Conservation (phyloP, 164 flowering plant genomes). For the Vitis rupestris region DNA sequence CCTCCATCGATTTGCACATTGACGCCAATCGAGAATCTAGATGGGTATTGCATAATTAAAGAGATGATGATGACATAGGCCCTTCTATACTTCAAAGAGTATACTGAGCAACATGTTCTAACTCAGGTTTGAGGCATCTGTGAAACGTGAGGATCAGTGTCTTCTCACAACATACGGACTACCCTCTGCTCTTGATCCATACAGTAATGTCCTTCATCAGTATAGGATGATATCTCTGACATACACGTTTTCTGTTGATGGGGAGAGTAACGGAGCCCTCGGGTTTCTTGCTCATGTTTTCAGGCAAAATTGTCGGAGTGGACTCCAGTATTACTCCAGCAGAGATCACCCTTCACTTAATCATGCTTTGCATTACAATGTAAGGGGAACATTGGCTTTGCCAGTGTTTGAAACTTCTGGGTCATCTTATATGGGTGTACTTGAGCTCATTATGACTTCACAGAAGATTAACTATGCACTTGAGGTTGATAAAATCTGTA, state of each 20-base stretch:
- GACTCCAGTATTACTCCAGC: conserved; percentile 92
- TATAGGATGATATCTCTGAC: conserved; percentile 77
- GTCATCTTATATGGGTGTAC: conserved; percentile 83
- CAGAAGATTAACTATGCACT: conserved; percentile 86
- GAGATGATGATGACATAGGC: conserved; percentile 82
- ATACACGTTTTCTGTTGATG: conserved; percentile 80
- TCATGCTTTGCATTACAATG: conserved; percentile 79
- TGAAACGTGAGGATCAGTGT: conserved; percentile 55
- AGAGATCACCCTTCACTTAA: conserved; percentile 71
- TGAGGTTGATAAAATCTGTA: conserved; percentile 97
- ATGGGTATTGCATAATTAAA: conserved; percentile 68
- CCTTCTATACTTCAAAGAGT: conserved; percentile 74
- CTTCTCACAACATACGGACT: conserved; percentile 94
- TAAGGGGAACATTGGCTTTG: conserved; percentile 85
- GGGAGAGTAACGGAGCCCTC: conserved; percentile 57
- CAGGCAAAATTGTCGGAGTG: conserved; percentile 79
- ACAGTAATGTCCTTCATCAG: conserved; percentile 75
- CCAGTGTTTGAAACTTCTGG: conserved; percentile 94
- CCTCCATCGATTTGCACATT: conserved; percentile 32
- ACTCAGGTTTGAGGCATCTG: conserved; percentile 98
- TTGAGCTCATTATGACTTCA: conserved; percentile 92
- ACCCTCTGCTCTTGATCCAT: conserved; percentile 85
- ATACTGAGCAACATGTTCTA: conserved; percentile 74
- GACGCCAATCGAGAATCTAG: conserved; percentile 39
- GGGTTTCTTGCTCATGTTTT: conserved; percentile 99